Percentiles rank a stretch among this genome's conserved stretches.
phyloP scores from a whole-genome alignment of 352 stramenopile genomes.

The Aphanomyces euteiches region DNA sequence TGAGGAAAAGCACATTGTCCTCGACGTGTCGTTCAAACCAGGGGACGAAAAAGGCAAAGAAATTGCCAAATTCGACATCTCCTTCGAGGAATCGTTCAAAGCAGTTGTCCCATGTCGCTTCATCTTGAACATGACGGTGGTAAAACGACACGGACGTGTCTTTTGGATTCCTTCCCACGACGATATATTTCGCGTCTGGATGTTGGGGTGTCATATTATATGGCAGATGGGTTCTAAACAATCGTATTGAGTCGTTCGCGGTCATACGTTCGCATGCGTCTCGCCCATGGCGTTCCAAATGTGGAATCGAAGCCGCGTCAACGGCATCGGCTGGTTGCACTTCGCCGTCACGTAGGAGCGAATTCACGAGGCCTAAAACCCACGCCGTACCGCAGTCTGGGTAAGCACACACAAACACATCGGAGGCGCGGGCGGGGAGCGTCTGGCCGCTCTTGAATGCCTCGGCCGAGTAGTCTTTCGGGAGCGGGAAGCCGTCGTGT shows the following conservation, averaged over 20 bases:
- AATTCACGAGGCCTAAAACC: slow-evolving; percentile 28
- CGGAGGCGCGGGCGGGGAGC: slow-evolving; percentile 37
- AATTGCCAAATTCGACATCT: slow-evolving; percentile 41
- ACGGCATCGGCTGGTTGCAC: slow-evolving; percentile 6
- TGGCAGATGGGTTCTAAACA: slow-evolving; percentile 44
- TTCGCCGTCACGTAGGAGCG: slow-evolving; percentile 38
- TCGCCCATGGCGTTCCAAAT: slow-evolving; percentile 39
- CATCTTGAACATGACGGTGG: slow-evolving; percentile 37
- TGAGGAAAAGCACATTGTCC: slow-evolving; percentile 40
- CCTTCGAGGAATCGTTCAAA: slow-evolving; percentile 42
- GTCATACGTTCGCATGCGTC: slow-evolving; percentile 34
- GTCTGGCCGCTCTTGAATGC: slow-evolving; percentile 33
- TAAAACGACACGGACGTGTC: slow-evolving; percentile 44
- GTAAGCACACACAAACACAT: slow-evolving; percentile 46
- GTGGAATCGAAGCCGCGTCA: slow-evolving; percentile 33
- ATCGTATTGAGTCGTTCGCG: slow-evolving; percentile 33
- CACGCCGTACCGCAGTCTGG: slow-evolving; percentile 44
- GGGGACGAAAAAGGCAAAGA: slow-evolving; percentile 38
- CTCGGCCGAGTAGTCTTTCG: slow-evolving; percentile 35
- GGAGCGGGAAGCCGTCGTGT: slow-evolving; percentile 38
- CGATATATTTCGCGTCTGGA: slow-evolving; percentile 42
- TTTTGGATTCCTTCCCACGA: slow-evolving; percentile 41
- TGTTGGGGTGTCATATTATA: slow-evolving; percentile 34
- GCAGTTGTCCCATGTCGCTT: slow-evolving; percentile 40
- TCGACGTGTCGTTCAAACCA: slow-evolving; percentile 40